These are phyloP conservation scores for Lactarius akahatsu DNA, from an alignment of 768 basidiomycete species.

Conservation along the genomic window DNA sequence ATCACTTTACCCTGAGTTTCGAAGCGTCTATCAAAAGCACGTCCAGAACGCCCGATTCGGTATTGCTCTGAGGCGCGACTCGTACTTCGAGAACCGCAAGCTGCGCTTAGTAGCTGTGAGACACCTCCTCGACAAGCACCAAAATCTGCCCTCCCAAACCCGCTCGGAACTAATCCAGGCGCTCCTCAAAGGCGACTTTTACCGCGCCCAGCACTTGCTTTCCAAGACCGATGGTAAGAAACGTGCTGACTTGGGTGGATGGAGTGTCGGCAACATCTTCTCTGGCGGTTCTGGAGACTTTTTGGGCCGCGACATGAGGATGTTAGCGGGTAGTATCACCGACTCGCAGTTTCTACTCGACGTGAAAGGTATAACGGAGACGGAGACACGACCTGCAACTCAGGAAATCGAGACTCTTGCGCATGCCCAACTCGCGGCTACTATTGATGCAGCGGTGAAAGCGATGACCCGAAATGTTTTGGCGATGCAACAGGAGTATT, in stretches of 20 bases:
- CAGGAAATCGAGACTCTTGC: conserved; percentile 5
- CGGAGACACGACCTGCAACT: conserved; percentile 7
- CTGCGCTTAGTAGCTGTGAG: conserved; percentile 9
- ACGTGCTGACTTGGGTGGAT: not conserved
- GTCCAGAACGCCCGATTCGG: conserved; percentile 10
- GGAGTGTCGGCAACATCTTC: not conserved
- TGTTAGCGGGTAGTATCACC: not conserved
- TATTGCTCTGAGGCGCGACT: not conserved
- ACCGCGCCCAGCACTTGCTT: conserved; percentile 9
- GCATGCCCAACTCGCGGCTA: conserved; percentile 8
- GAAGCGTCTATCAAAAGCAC: not conserved
- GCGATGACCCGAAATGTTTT: conserved; percentile 11
- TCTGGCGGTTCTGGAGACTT: not conserved
- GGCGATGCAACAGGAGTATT: conserved; percentile 18
- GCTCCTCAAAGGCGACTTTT: conserved; percentile 16
- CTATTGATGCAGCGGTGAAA: conserved; percentile 12
- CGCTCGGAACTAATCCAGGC: conserved; percentile 9
- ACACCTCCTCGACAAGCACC: conserved; percentile 7
- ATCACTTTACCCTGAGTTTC: conserved; percentile 10
- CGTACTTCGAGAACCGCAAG: conserved; percentile 10
- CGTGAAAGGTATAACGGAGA: conserved; percentile 1
- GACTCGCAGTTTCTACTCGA: conserved; percentile 22
- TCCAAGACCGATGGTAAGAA: not conserved
- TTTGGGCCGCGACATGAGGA: conserved; percentile 19
- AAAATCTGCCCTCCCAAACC: not conserved